phyloP scores from a whole-genome alignment of 192 early-diverging fungal species.

The Backusella tuberculispora region DNA sequence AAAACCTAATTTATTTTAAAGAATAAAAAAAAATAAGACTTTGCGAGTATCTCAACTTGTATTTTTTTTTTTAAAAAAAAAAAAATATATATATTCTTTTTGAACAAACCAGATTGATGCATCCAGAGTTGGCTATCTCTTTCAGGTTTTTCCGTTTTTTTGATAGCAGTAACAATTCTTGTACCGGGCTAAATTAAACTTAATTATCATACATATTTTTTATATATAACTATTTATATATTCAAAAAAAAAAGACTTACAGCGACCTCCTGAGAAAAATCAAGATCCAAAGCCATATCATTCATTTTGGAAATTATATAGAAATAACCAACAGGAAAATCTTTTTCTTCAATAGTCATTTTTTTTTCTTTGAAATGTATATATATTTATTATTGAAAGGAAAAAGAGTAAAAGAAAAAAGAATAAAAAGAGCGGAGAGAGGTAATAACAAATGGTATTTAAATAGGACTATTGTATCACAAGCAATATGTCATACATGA shows the following conservation, averaged over 20 bases:
- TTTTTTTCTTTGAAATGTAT: neutral
- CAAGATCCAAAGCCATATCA: slow-evolving; percentile 27
- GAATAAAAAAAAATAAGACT: neutral
- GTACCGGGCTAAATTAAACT: slow-evolving; percentile 9
- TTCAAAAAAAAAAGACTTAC: neutral
- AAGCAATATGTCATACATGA: neutral
- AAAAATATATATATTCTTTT: neutral
- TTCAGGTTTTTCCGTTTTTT: slow-evolving; percentile 6
- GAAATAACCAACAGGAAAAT: slow-evolving; percentile 29
- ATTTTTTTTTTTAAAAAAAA: no score
- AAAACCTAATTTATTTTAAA: slow-evolving; percentile 11
- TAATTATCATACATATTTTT: neutral
- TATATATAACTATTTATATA: neutral
- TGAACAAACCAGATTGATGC: slow-evolving; percentile 24
- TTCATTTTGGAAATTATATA: slow-evolving; percentile 30
- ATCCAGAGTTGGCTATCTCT: slow-evolving; percentile 31
- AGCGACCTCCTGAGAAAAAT: neutral
- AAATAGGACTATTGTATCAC: neutral
- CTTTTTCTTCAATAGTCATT: neutral
- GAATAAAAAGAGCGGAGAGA: neutral
- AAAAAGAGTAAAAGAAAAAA: neutral
- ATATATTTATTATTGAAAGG: neutral
- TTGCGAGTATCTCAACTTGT: neutral
- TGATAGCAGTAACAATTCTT: slow-evolving; percentile 7
- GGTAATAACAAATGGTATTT: neutral